Evolutionary conservation across 2,329 filamentous ascomycete genomes (phyloP).

Genomic region (Phialocephala subalpina): DNA sequence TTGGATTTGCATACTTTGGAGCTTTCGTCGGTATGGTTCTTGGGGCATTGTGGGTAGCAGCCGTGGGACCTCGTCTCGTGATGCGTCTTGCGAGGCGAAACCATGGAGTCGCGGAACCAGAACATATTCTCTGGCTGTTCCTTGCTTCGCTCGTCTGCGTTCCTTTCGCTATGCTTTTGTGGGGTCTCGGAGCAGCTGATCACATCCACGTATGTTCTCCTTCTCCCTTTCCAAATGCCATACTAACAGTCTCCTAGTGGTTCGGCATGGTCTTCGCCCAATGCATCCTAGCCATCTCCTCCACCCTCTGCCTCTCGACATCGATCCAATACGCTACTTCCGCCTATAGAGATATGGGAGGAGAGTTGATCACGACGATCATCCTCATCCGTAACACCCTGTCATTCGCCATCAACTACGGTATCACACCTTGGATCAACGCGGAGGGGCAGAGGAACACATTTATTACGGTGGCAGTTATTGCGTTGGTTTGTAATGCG

Average conservation of each 20-base stretch:
- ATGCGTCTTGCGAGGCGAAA: constrained; percentile 49
- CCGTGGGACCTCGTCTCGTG: constrained; percentile 30
- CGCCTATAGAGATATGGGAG: constrained; percentile 54
- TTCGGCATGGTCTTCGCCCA: constrained; percentile 56
- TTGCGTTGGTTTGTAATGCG: constrained; percentile 30
- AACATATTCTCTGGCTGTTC: constrained; percentile 43
- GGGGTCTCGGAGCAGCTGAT: constrained; percentile 57
- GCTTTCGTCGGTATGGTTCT: constrained; percentile 40
- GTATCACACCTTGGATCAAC: constrained; percentile 54
- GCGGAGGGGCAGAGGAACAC: constrained; percentile 50
- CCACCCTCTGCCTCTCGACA: constrained; percentile 50
- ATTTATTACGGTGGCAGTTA: constrained; percentile 50
- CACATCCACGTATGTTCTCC: constrained; percentile 44
- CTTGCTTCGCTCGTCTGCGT: constrained; percentile 48
- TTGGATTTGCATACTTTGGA: constrained; percentile 43
- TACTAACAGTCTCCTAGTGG: constrained; percentile 17
- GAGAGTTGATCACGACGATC: constrained; percentile 56
- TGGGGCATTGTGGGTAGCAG: constrained; percentile 35
- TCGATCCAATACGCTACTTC: constrained; percentile 56
- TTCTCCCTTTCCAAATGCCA: too few species aligned
- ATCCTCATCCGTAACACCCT: constrained; percentile 56
- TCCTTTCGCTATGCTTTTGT: constrained; percentile 53
- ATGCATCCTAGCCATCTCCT: constrained; percentile 47
- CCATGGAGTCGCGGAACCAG: constrained; percentile 45
- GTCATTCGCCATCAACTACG: constrained; percentile 58